Evolutionary conservation across 805 yeast genomes (phyloP).

Genomic region (Candida germanica): DNA sequence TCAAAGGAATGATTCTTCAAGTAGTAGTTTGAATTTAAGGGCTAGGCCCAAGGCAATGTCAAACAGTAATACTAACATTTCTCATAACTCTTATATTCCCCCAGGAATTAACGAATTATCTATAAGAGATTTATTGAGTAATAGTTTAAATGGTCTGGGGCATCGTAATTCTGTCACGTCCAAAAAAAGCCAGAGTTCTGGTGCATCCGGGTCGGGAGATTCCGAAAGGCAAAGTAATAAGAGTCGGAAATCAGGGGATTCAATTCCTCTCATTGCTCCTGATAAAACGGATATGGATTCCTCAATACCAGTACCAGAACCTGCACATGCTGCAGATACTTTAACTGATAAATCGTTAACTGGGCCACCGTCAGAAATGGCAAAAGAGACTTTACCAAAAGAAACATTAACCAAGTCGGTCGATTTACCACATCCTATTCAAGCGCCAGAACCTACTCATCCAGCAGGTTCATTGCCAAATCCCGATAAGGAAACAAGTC

Average conservation of each 20-base stretch:
- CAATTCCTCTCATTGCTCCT: background rate
- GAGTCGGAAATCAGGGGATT: background rate
- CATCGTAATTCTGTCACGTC: constrained; percentile 8
- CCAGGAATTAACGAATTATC: constrained; percentile 1
- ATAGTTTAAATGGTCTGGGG: constrained; percentile 8
- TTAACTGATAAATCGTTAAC: too few relatives aligned
- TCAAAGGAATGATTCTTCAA: constrained; percentile 1
- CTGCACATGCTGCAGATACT: too few relatives aligned
- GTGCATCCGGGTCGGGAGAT: too few relatives aligned
- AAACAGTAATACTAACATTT: constrained; percentile 1
- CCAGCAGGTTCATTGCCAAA: background rate
- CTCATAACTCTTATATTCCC: background rate
- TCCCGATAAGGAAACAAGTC: background rate
- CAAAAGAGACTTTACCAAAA: background rate
- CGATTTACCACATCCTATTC: background rate
- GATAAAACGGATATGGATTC: background rate
- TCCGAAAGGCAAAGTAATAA: constrained; percentile 2
- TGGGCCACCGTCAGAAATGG: background rate
- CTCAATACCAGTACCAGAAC: too few relatives aligned
- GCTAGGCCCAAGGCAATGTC: constrained; percentile 6
- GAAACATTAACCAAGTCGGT: background rate
- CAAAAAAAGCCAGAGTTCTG: constrained; percentile 13
- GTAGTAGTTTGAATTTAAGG: constrained; percentile 1
- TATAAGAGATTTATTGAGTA: constrained; percentile 11
- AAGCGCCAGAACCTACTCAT: background rate